These are phyloP conservation scores for Letharia columbiana DNA, from an alignment of 495 filamentous ascomycete species.

Conservation along the genomic window DNA sequence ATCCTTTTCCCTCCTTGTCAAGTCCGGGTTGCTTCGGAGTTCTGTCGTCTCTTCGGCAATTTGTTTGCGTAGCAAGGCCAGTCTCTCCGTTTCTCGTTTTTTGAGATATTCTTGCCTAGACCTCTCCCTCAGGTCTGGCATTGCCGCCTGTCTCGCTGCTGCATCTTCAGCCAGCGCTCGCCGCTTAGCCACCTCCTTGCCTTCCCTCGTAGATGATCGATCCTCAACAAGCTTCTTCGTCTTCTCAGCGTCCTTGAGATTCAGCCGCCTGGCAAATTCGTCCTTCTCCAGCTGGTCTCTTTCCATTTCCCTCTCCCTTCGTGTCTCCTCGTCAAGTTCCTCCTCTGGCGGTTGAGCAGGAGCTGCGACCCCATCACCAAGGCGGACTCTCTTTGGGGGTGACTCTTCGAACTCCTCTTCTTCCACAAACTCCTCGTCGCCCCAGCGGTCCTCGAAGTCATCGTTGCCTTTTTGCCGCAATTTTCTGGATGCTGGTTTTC, in stretches of 20 bases:
- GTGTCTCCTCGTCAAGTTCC: slow-evolving; percentile 52
- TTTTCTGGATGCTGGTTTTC: slow-evolving; percentile 24
- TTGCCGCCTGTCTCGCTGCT: slow-evolving; percentile 50
- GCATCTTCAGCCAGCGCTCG: slow-evolving; percentile 58
- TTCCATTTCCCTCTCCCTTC: slow-evolving; percentile 47
- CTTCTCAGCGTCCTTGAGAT: slow-evolving; percentile 57
- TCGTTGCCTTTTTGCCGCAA: slow-evolving; percentile 33
- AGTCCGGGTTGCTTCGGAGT: slow-evolving; percentile 61
- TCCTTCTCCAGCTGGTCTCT: slow-evolving; percentile 63
- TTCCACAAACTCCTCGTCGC: slow-evolving; percentile 58
- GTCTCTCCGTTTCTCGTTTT: slow-evolving; percentile 78
- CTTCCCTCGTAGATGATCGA: slow-evolving; percentile 48
- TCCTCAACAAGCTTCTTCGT: slow-evolving; percentile 66
- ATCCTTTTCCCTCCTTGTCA: slow-evolving; percentile 72
- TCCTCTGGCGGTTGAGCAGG: slow-evolving; percentile 40
- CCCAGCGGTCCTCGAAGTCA: slow-evolving; percentile 70
- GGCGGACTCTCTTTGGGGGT: slow-evolving; percentile 48
- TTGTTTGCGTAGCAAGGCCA: slow-evolving; percentile 79
- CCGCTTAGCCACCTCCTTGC: slow-evolving; percentile 48
- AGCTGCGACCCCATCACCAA: slow-evolving; percentile 44
- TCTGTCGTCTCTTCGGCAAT: slow-evolving; percentile 87
- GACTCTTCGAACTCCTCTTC: slow-evolving; percentile 45
- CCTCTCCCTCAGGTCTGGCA: slow-evolving; percentile 68
- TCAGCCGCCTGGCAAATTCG: slow-evolving; percentile 65
- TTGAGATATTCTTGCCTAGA: slow-evolving; percentile 89